Evolutionary conservation across 176 grass and related monocot species (phyloP), one percentile per base, ranked within the genome.

Genomic region (Rhipidocladum racemiflorum): DNA sequence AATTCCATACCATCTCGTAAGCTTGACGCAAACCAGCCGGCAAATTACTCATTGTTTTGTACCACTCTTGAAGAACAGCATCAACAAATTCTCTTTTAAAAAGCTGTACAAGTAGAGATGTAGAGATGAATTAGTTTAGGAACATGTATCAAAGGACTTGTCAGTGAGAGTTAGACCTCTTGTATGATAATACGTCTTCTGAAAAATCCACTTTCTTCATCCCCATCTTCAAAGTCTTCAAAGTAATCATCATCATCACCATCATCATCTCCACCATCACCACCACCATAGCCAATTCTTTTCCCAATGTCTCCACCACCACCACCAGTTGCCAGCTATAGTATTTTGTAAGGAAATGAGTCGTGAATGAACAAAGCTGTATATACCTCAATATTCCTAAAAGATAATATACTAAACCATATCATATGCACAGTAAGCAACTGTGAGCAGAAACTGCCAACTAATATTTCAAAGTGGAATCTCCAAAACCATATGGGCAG

Each of bases 31-130:
- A 80, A 6, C 91, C 91, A 83, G 85, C 83, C 54, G 91, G 91
- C 79, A 94, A 81, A 69, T 81, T 90, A 66, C 64, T 74, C 68
- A 91, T 86, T 12, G 85, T 88, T 85, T 91, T 94, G 73, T 88
- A 88, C 91, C 91, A 94, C 53, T 94, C 91, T 70, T 94, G 85
- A 81, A 94, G 85, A 46, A 94, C 88, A 46, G 91, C 91, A 84
- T 94, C 91, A 61, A 94, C 83, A 74, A 94, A 91, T n/a, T 94
- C 68, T 72, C 75, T 94, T 69, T 94, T 86, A 68, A 94, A 88
- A 86, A 91, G 61, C 91, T 94, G 78, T 55, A 23, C 81, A 78
- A 80, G 64, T 28, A 74, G 28, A 51, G 27, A 74, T 17, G 15
- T 62, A 76, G 76, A 60, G 60, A 49, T 16, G 1, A 28, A 77